Percentiles rank a stretch among this genome's conserved stretches.
Evolutionary conservation across 495 filamentous ascomycete species (phyloP).

Genomic region (Apodospora peruviana): DNA sequence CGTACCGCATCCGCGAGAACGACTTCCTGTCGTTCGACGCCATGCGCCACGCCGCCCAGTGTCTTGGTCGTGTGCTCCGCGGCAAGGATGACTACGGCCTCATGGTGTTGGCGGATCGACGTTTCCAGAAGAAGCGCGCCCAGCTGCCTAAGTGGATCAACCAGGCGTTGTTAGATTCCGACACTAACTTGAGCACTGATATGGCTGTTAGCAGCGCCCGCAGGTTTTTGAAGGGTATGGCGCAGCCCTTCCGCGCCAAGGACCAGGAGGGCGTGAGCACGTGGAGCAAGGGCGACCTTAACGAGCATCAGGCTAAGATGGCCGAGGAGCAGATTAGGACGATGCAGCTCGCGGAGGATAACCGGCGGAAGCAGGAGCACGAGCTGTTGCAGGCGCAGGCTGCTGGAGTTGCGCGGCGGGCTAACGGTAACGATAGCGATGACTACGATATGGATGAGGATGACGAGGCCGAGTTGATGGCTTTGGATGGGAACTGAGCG

Average conservation of each 20-base stretch:
- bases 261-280: conserved; percentile 90
- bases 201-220: conserved; percentile 88
- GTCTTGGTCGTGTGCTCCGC: conserved; percentile 87
- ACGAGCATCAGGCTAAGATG: conserved; percentile 69
- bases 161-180: conserved; percentile 74
- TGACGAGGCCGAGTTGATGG: conserved; percentile 47
- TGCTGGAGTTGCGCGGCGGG: background rate
- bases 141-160: conserved; percentile 98
- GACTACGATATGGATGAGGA: conserved; percentile 41
- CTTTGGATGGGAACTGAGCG: conserved; percentile 48
- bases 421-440: conserved; percentile 18
- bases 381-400: background rate
- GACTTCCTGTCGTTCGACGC: conserved; percentile 99
- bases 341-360: conserved; percentile 25
- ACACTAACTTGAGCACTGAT: conserved; percentile 86
- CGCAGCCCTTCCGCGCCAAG: conserved; percentile 73
- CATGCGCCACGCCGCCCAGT: conserved; percentile 97
- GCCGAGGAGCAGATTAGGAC: conserved; percentile 54
- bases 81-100: conserved; percentile 99
- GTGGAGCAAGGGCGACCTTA: conserved; percentile 77
- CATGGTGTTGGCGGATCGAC: conserved; percentile 92
- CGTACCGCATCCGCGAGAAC: conserved; percentile 93
- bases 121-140: conserved; percentile 81
- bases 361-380: conserved; percentile 1
- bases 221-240: conserved; percentile 85